phyloP scores from a whole-genome alignment of 768 basidiomycete genomes.

The Floccularia luteovirens region DNA sequence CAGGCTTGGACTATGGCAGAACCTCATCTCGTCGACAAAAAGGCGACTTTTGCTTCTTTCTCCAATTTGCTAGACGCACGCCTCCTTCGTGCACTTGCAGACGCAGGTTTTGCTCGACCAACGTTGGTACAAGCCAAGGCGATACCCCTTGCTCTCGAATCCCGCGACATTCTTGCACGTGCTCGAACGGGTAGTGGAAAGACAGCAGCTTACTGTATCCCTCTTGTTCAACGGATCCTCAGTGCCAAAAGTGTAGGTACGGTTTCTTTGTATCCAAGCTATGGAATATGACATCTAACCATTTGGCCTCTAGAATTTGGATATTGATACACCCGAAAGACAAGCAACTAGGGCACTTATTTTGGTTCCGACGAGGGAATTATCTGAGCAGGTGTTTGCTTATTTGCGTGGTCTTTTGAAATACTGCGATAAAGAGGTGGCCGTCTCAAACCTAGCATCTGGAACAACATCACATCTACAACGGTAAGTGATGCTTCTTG shows the following conservation, averaged over 20 bases:
- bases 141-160: constrained; percentile 87
- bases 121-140: constrained; percentile 90
- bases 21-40: constrained; percentile 35
- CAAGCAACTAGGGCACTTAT: constrained; percentile 70
- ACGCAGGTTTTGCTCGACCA: constrained; percentile 83
- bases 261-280: constrained; percentile 7
- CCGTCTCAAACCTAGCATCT: constrained; percentile 68
- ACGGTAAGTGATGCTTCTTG: constrained; percentile 34
- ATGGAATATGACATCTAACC: constrained; percentile 5
- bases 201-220: constrained; percentile 93
- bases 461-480: constrained; percentile 67
- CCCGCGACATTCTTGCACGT: constrained; percentile 84
- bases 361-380: constrained; percentile 86
- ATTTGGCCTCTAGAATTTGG: constrained; percentile 22
- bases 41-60: constrained; percentile 50
- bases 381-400: constrained; percentile 82
- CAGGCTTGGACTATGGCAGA: constrained; percentile 30
- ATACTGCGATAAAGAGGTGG: constrained; percentile 77
- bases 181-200: constrained; percentile 97
- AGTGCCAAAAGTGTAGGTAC: constrained; percentile 67
- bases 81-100: constrained; percentile 82
- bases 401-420: constrained; percentile 57
- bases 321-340: constrained; percentile 28
- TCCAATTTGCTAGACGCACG: constrained; percentile 79
- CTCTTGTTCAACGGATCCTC: constrained; percentile 83